Conservation (phyloP, 257 asterid genomes). For the Apocynum venetum region DNA sequence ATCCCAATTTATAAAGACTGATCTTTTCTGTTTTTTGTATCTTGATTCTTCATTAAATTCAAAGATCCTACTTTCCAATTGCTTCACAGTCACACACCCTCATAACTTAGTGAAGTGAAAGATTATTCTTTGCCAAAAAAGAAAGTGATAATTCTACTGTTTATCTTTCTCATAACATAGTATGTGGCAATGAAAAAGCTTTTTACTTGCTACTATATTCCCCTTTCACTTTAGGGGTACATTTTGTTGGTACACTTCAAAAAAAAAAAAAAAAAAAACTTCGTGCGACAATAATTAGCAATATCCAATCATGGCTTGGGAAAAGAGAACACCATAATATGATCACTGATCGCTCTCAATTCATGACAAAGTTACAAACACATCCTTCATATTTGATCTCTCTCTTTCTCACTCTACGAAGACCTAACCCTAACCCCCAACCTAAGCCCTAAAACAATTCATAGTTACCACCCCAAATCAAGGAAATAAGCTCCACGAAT, state of each 20-base stretch:
- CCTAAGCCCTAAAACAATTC: conserved; percentile 14
- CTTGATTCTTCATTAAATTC: too few species aligned
- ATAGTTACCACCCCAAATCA: conserved; percentile 46
- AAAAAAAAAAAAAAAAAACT: neutral
- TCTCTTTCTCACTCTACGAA: neutral
- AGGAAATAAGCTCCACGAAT: conserved; percentile 55
- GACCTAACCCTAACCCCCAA: neutral
- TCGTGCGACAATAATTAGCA: neutral
- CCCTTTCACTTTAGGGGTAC: neutral
- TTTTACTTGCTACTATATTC: neutral
- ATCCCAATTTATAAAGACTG: too few species aligned
- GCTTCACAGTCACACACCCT: neutral
- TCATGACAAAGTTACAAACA: conserved; percentile 2
- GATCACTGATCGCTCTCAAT: neutral
- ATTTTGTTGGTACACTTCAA: neutral
- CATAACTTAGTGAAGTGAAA: neutral
- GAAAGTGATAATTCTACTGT: neutral
- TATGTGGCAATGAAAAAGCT: neutral
- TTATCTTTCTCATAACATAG: neutral
- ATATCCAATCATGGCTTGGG: conserved; percentile 16
- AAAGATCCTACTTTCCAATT: neutral
- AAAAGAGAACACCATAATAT: conserved; percentile 11
- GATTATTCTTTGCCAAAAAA: neutral
- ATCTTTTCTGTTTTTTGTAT: too few species aligned
- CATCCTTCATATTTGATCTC: neutral